These are phyloP conservation scores for Penicillium cataractarum DNA, from an alignment of 495 filamentous ascomycete genomes.

Conservation along the genomic window DNA sequence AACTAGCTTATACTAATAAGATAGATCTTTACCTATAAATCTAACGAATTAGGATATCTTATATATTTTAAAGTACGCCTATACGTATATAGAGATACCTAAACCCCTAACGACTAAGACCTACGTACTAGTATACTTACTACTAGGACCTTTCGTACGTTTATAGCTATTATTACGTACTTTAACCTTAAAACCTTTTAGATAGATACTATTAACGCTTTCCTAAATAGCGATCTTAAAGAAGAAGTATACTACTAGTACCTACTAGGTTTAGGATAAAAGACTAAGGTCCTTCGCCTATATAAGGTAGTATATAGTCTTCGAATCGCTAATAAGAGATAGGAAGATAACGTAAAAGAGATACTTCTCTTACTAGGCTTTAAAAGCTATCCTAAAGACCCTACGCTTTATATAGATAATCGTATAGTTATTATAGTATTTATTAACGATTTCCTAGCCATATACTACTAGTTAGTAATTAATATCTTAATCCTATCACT, in stretches of 20 bases:
- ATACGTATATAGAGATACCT: not conserved
- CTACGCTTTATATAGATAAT: not conserved
- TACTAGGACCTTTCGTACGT: not conserved
- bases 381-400: not conserved
- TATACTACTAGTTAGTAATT: no score
- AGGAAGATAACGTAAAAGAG: no score
- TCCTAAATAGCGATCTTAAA: not conserved
- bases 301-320: no score
- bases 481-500: no score
- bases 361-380: no score
- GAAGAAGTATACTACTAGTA: not conserved
- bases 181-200: not conserved
- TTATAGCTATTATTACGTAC: not conserved
- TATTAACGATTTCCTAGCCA: not conserved
- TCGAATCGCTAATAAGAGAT: no score
- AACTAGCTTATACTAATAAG: no score
- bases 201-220: not conserved
- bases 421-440: not conserved
- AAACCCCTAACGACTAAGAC: not conserved
- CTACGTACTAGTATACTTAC: not conserved
- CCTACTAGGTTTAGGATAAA: no score
- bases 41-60: not conserved
- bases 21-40: no score
- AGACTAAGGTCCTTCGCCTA: not conserved
- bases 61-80: not conserved